Conservation (phyloP, 2,329 filamentous ascomycete species). For the Venturia pyrina region DNA sequence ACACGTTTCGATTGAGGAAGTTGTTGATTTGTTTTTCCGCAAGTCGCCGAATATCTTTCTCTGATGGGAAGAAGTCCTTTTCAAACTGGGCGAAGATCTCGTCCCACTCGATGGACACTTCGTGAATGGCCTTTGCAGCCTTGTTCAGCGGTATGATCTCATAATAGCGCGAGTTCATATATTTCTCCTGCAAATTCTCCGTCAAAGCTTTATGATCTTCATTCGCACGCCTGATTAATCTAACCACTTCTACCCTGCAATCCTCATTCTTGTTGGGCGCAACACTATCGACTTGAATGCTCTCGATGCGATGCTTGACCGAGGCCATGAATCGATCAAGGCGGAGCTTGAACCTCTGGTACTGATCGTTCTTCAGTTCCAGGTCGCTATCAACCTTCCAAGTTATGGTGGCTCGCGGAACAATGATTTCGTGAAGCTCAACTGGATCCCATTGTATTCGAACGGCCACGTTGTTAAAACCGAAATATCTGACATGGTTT, state of each 20-base stretch:
- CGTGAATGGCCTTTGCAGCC: slow-evolving; percentile 79
- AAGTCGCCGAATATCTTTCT: slow-evolving; percentile 88
- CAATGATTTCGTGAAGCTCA: slow-evolving; percentile 86
- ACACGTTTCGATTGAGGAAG: slow-evolving; percentile 78
- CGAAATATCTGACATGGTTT: slow-evolving; percentile 89
- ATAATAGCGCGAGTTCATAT: slow-evolving; percentile 91
- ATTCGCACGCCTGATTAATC: slow-evolving; percentile 65
- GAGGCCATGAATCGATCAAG: slow-evolving; percentile 82
- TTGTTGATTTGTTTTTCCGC: slow-evolving; percentile 89
- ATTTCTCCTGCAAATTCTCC: slow-evolving; percentile 74
- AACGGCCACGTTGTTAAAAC: slow-evolving; percentile 73
- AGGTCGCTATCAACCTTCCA: slow-evolving; percentile 98
- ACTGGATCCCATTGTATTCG: slow-evolving; percentile 89
- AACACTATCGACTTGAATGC: slow-evolving; percentile 86
- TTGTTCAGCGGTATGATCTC: slow-evolving; percentile 91
- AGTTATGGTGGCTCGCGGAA: slow-evolving; percentile 79
- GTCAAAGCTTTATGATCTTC: slow-evolving; percentile 71
- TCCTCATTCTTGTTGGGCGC: slow-evolving; percentile 75
- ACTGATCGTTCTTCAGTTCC: slow-evolving; percentile 86
- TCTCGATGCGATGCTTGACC: slow-evolving; percentile 71
- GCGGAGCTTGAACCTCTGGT: slow-evolving; percentile 66
- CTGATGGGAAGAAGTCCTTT: slow-evolving; percentile 80
- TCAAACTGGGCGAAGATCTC: slow-evolving; percentile 84
- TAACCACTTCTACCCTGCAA: slow-evolving; percentile 73
- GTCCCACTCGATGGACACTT: slow-evolving; percentile 91